Base-by-base conservation (phyloP, 352 stramenopile species). In the Globisporangium irregulare region DNA sequence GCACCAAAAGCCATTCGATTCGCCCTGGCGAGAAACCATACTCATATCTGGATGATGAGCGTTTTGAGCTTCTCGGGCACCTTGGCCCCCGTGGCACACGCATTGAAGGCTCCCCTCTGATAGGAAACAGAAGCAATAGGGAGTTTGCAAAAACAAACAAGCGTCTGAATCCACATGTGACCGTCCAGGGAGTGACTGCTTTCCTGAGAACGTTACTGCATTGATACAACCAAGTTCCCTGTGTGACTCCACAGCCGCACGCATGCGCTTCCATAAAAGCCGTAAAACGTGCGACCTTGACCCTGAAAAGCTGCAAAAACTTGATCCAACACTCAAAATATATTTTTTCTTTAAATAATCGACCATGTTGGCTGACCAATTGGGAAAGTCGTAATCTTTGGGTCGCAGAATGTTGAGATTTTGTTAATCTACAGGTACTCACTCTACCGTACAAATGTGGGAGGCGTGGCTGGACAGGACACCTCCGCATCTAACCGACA, bases 71-170 rank as follows among this genome's bases (percentile, higher is more conserved):
- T 18, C 38, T 18, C 12, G 38, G 38, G 12, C 18, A 46, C 38
- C 38, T 46, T 12, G 4, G 34, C 34, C 10, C 34, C 34, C 34
- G 34, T 41, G 34, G 34, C 34, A 60, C 55, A 24, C 54, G 1
- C 25, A 41, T 38, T 18, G n/a, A 59, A 38, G 6, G 20, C 34
- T 0, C 34, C 27, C 34, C 34, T 41, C 12, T 36, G 32, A 36
- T 36, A 36, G 32, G 4, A 27, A 58, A 24, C 53, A 59, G n/a
- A 56, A 56, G 50, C 50, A 56, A 56, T 56, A 56, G 50, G 14
- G 29, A 56, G 50, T 29, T 25, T 56, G n/a, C 50, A 46, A 41
- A 10, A 10, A 41, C 1, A 41, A 18, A 1, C 10, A 46, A 20
- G 38, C 38, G 38, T 46, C 38, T 46, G 32, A 6, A 36, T 36